Conservation (phyloP, 192 early-diverging fungal species). For the Pilaira anomala region DNA sequence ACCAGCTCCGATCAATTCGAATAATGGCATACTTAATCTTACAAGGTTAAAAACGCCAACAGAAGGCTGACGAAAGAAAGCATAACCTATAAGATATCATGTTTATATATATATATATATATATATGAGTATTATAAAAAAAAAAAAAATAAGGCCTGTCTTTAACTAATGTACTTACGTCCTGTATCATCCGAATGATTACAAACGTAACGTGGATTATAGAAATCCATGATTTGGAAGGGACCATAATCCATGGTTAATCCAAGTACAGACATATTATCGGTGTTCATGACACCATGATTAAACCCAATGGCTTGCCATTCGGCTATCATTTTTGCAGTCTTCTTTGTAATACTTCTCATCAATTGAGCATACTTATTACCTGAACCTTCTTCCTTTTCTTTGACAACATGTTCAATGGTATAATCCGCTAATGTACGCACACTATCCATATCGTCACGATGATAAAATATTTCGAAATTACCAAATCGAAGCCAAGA, state of each 20-base stretch:
- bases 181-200: slow-evolving; percentile 77
- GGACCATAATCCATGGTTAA: slow-evolving; percentile 89
- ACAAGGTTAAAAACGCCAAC: slow-evolving; percentile 80
- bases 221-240: slow-evolving; percentile 78
- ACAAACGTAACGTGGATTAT: slow-evolving; percentile 77
- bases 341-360: slow-evolving; percentile 51
- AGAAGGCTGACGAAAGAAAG: slow-evolving; percentile 74
- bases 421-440: slow-evolving; percentile 71
- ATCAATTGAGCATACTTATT: slow-evolving; percentile 63
- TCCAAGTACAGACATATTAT: slow-evolving; percentile 13
- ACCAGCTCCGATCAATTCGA: slow-evolving; percentile 61
- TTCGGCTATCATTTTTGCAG: slow-evolving; percentile 69
- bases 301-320: slow-evolving; percentile 82
- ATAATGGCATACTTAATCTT: slow-evolving; percentile 63
- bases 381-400: slow-evolving; percentile 32
- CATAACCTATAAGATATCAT: slow-evolving; percentile 27
- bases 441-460: slow-evolving; percentile 56
- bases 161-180: slow-evolving; percentile 60
- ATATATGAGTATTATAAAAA: not conserved
- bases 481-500: slow-evolving; percentile 87
- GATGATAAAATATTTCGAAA: slow-evolving; percentile 78
- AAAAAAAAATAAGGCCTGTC: not conserved
- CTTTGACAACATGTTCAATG: slow-evolving; percentile 51
- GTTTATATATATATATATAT: not conserved
- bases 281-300: slow-evolving; percentile 88